Evolutionary conservation across 352 stramenopile genomes (phyloP).

Genomic region (Thalassiosira livingstoniorum): DNA sequence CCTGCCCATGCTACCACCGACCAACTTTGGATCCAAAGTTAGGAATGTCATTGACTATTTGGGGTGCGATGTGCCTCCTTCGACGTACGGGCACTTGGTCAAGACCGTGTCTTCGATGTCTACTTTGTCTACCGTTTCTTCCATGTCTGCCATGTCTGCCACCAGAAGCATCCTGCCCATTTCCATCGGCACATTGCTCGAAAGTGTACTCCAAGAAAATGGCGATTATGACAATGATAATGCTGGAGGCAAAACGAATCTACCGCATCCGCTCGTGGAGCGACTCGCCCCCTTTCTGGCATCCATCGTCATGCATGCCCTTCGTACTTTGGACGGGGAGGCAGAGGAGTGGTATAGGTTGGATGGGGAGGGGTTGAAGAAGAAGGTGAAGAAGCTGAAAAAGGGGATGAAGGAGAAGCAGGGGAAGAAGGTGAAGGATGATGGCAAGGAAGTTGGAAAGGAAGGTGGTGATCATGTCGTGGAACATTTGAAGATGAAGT

Average conservation of each 20-base stretch:
- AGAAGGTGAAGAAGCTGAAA: constrained; percentile 12
- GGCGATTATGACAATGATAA: constrained; percentile 22
- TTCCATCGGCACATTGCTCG: constrained; percentile 31
- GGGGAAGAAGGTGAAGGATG: background rate
- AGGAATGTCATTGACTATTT: constrained; percentile 50
- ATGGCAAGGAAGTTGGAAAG: no score
- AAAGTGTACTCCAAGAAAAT: constrained; percentile 20
- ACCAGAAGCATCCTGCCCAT: constrained; percentile 3
- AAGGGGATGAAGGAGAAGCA: constrained; percentile 25
- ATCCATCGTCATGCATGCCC: constrained; percentile 45
- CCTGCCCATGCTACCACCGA: constrained; percentile 49
- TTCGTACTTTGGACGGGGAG: constrained; percentile 46
- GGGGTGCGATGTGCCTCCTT: constrained; percentile 53
- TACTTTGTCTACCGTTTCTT: no score
- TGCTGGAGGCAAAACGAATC: constrained; percentile 21
- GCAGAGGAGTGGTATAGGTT: background rate
- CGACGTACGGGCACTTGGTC: constrained; percentile 49
- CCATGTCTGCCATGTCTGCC: no score
- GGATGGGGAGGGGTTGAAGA: background rate
- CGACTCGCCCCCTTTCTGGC: constrained; percentile 44
- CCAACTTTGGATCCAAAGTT: background rate
- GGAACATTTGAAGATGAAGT: constrained; percentile 47
- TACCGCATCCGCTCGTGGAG: constrained; percentile 13
- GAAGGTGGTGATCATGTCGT: no score
- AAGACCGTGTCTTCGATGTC: no score